These are phyloP conservation scores for Cladorrhinum sp. DNA, from an alignment of 2,329 filamentous ascomycete species.

Conservation along the genomic window DNA sequence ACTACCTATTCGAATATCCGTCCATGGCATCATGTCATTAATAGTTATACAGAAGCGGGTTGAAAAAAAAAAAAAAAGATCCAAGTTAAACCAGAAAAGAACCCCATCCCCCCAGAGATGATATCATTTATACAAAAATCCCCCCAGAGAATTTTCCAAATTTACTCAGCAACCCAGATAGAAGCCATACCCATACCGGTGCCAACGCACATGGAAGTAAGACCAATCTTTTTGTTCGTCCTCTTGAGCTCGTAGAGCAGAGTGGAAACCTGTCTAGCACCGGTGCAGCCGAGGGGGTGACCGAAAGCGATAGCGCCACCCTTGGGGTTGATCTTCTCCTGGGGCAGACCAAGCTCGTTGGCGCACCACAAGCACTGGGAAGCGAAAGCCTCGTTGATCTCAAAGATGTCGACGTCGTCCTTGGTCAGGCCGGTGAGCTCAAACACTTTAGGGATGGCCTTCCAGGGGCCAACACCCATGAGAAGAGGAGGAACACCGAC, in stretches of 20 bases:
- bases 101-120: not conserved
- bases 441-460: slow-evolving; percentile 89
- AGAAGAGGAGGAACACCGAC: slow-evolving; percentile 89
- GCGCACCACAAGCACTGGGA: slow-evolving; percentile 92
- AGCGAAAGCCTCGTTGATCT: slow-evolving; percentile 99
- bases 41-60: slow-evolving; percentile 5
- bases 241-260: slow-evolving; percentile 85
- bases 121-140: not conserved
- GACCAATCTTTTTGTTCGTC: slow-evolving; percentile 78
- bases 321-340: slow-evolving; percentile 93
- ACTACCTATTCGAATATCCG: not conserved
- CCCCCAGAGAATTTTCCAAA: not conserved
- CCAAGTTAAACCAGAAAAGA: not conserved
- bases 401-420: slow-evolving; percentile 93
- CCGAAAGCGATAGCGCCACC: slow-evolving; percentile 95
- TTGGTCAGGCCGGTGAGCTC: slow-evolving; percentile 81
- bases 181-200: slow-evolving; percentile 98
- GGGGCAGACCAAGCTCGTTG: slow-evolving; percentile 77
- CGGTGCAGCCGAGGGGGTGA: slow-evolving; percentile 91
- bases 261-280: slow-evolving; percentile 89
- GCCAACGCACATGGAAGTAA: slow-evolving; percentile 94
- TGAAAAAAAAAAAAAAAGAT: slow-evolving; percentile 15
- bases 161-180: slow-evolving; percentile 73
- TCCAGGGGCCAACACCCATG: slow-evolving; percentile 95
- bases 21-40: slow-evolving; percentile 5